phyloP scores from a whole-genome alignment of 192 early-diverging fungal genomes.

The Gonapodya sp. region DNA sequence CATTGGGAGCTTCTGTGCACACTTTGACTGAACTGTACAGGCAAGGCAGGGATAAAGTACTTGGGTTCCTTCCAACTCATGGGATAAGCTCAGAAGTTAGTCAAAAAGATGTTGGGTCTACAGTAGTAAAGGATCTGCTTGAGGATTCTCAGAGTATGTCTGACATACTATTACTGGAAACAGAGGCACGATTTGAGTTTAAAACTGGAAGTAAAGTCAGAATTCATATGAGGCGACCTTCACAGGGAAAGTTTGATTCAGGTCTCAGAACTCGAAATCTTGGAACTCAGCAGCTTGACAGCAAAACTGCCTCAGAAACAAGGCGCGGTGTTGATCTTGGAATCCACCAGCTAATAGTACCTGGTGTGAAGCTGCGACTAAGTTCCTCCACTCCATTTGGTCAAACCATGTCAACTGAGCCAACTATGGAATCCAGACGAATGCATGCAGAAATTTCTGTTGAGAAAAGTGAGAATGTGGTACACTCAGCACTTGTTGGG shows the following conservation, averaged over 20 bases:
- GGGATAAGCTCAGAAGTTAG: background rate
- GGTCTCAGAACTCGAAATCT: background rate
- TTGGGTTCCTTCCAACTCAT: background rate
- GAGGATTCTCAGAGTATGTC: too few relatives aligned
- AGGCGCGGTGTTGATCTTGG: background rate
- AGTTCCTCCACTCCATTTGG: background rate
- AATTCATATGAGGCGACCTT: background rate
- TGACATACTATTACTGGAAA: background rate
- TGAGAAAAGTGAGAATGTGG: background rate
- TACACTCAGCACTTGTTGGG: background rate
- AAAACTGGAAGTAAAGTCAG: background rate
- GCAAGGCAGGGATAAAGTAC: background rate
- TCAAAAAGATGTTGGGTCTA: background rate
- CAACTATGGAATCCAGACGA: background rate
- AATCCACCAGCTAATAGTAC: background rate
- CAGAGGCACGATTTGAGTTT: background rate
- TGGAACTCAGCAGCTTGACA: background rate
- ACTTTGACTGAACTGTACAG: background rate
- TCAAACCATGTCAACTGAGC: background rate
- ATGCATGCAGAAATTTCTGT: constrained; percentile 3
- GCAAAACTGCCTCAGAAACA: background rate
- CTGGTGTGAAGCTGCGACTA: background rate
- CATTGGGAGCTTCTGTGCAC: background rate
- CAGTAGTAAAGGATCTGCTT: too few relatives aligned
- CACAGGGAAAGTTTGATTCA: background rate